phyloP scores from a whole-genome alignment of 371 early-diverging fungal species.

The Mortierella polycephala region DNA sequence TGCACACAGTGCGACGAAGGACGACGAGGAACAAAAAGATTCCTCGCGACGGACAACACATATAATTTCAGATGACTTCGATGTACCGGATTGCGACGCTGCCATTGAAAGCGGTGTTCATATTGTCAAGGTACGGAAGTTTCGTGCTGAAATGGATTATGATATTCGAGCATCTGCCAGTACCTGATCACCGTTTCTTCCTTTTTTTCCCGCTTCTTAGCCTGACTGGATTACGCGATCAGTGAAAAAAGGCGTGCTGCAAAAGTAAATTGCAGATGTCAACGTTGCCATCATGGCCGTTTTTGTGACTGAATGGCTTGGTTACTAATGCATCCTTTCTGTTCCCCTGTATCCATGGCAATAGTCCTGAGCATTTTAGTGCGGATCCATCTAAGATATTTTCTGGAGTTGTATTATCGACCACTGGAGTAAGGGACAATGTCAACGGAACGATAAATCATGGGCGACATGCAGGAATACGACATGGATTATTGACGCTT shows the following conservation, averaged over 20 bases:
- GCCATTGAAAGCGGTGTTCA: slow-evolving; percentile 44
- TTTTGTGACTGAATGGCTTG: too few species aligned
- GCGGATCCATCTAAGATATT: slow-evolving; percentile 65
- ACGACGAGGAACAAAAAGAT: slow-evolving; percentile 1
- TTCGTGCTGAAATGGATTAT: not conserved
- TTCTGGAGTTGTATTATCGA: slow-evolving; percentile 65
- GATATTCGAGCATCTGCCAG: not conserved
- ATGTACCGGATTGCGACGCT: slow-evolving; percentile 42
- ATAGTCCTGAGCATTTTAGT: slow-evolving; percentile 62
- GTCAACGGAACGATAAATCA: not conserved
- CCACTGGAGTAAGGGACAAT: slow-evolving; percentile 56
- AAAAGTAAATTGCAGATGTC: slow-evolving; percentile 50
- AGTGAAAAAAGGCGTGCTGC: slow-evolving; percentile 41
- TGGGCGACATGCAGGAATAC: not conserved
- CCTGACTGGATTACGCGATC: slow-evolving; percentile 57
- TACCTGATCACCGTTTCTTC: not conserved
- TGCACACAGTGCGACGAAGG: slow-evolving; percentile 31
- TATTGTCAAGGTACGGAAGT: slow-evolving; percentile 33
- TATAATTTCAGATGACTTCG: slow-evolving; percentile 45
- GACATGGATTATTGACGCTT: not conserved
- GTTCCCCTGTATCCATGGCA: not conserved
- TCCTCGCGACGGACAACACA: slow-evolving; percentile 22
- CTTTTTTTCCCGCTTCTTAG: slow-evolving; percentile 20
- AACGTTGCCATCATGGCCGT: not conserved
- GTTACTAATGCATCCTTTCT: not conserved